Base-by-base conservation (phyloP, 108 stramenopile genomes). In the Bacterosira constricta region DNA sequence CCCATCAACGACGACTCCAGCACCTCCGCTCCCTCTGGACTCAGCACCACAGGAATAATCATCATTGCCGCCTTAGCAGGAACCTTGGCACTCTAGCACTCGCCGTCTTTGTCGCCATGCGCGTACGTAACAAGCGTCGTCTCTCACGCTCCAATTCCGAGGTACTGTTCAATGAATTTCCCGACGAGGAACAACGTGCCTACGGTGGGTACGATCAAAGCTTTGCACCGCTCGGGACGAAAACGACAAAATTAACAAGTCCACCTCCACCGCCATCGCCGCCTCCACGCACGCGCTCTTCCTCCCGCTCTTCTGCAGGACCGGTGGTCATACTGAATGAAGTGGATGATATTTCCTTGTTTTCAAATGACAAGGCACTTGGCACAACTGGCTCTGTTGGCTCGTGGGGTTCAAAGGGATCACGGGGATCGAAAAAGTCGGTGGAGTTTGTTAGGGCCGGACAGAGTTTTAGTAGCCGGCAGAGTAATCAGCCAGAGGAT, bases 311-410 rank as follows among this genome's bases (percentile, higher is more conserved):
- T 6, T 38, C 51, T 56, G 37, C 62, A 12, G n/a, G n/a, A n/a
- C n/a, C n/a, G n/a, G 58, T 39, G 23, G 54, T 64, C 30, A 73
- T 73, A 15, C 54, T 73, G 5, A 73, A 73, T 56, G 72, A 73
- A 0, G 52, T 36, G 6, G 72, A 73, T 64, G 72, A 73, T 42
- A 32, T 56, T 6, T 73, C 72, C 10, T 63, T 73, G 3, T 23
- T 64, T 34, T 73, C 71, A 29, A 63, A 63, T 25, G 62, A 61
- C 26, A 32, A 25, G 15, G 5, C 26, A 2, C n/a, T 26, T 1
- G 29, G 53, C 32, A 21, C 29, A 9, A 54, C 53, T 25, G 53
- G 32, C 53, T 54, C 31, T 30, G 32, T 58, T 11, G 32, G 36
- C 2, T 53, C 72, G n/a, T 53, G 20, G 11, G 42, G 45, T 34